Evolutionary conservation across 495 filamentous ascomycete species (phyloP), one percentile per base, ranked within the genome.

Genomic region (Niebla homalea): DNA sequence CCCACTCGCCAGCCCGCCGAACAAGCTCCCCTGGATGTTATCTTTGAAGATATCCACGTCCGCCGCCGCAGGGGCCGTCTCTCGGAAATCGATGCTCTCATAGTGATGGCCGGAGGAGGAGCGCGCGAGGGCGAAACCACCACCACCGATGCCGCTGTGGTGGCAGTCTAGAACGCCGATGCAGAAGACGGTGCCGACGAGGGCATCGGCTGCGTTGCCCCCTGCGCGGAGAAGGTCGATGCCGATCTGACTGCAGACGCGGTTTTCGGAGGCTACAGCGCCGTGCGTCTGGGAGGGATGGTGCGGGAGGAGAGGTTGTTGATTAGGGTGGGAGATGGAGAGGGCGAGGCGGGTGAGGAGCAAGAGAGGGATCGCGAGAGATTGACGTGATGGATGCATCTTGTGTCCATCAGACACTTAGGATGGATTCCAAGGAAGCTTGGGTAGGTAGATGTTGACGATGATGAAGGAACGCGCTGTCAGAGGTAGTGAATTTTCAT

Each of bases 91-190:
- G 39, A 87, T 76, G 45, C 76, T 69, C 56, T 83, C 78, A 57
- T 83, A 84, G 46, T 59, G 64, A 7, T 32, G 29, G 10, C 81
- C 82, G 40, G 72, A 62, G 19, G 65, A 57, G 26, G 70, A 70
- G 22, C 80, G 74, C 3, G 54, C 32, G 19, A 94, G 72, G 68
- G 82, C 79, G 63, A 94, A 93, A 1, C 89, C 88, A 16, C 89
- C 89, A 2, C 89, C 89, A 5, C 86, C 86, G 35, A 93, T 80
- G 20, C 87, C 87, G 26, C 83, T 86, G 64, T 94, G 87, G 54
- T 90, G 85, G 8, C 58, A 49, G 25, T 43, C 63, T 37, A 62
- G 59, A 6, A 85, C 82, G 6, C 85, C 85, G 23, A 87, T 76
- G 41, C 84, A 89, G 26, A 88, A 70, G 37, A 77, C 76, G 0